Percentiles rank a stretch among this genome's conserved stretches.
Conservation (phyloP, 176 grass and related monocot genomes). For the Elaeis guineensis region DNA sequence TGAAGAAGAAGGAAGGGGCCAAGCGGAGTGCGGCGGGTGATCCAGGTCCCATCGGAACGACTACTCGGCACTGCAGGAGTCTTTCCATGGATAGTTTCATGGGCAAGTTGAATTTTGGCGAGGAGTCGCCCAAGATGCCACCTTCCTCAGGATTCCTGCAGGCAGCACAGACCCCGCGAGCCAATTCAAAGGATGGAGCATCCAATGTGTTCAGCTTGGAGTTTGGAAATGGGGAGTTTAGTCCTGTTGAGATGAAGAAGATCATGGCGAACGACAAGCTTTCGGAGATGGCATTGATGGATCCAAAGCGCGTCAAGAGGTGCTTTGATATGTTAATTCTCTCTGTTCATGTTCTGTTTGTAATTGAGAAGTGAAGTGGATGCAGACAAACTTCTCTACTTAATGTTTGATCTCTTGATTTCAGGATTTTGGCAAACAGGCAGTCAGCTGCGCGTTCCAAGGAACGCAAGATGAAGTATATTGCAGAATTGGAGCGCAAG, state of each 20-base stretch:
- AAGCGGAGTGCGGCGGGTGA: conserved; percentile 43
- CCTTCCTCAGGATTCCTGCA: background rate
- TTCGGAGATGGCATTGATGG: conserved; percentile 84
- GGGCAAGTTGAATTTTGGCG: conserved; percentile 60
- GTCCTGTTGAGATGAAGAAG: conserved; percentile 81
- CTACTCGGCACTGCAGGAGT: conserved; percentile 47
- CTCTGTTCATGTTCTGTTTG: too few species aligned
- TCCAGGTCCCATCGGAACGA: background rate
- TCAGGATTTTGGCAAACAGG: conserved; percentile 87
- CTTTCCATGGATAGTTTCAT: conserved; percentile 87
- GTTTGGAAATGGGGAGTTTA: conserved; percentile 88
- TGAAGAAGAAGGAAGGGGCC: conserved; percentile 33
- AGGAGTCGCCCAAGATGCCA: conserved; percentile 2
- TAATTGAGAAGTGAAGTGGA: too few species aligned
- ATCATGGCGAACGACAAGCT: conserved; percentile 95
- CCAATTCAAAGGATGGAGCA: conserved; percentile 19
- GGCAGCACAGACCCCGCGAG: background rate
- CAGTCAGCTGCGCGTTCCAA: conserved; percentile 96
- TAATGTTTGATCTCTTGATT: background rate
- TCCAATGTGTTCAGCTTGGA: conserved; percentile 67
- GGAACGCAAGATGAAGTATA: conserved; percentile 86
- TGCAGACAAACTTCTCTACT: too few species aligned
- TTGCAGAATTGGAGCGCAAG: conserved; percentile 88
- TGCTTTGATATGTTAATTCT: background rate
- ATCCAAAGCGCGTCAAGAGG: conserved; percentile 97